phyloP scores from a whole-genome alignment of 768 basidiomycete genomes.

The Dacryopinax spathularia region DNA sequence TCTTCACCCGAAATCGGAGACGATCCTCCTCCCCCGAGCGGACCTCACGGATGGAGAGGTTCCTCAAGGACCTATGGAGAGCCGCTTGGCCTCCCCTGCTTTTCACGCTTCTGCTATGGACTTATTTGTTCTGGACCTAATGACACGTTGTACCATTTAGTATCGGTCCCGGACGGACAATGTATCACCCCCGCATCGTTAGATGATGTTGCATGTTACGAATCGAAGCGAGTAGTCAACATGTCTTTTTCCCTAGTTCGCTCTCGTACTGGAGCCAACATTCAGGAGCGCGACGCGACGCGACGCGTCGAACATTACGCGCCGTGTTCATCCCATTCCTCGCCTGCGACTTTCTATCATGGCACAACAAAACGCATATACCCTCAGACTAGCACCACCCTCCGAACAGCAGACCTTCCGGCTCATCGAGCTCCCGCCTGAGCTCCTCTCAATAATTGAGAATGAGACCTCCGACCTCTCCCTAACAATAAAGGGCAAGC shows the following conservation, averaged over 20 bases:
- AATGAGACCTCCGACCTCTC: slow-evolving; percentile 25
- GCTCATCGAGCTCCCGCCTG: slow-evolving; percentile 61
- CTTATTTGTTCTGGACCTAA: slow-evolving; percentile 8
- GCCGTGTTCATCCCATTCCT: background rate
- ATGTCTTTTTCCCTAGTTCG: too few species aligned
- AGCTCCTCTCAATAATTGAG: slow-evolving; percentile 50
- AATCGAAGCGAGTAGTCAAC: too few species aligned
- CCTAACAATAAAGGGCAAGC: slow-evolving; percentile 64
- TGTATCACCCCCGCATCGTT: background rate
- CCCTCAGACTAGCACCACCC: background rate
- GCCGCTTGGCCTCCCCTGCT: slow-evolving; percentile 10
- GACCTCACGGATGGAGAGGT: slow-evolving; percentile 2
- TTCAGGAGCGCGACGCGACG: too few species aligned
- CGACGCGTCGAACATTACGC: slow-evolving; percentile 1
- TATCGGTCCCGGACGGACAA: slow-evolving; percentile 1
- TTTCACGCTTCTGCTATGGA: slow-evolving; percentile 7
- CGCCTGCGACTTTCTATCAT: background rate
- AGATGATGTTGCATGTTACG: background rate
- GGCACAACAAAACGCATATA: background rate
- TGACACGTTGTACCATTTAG: background rate
- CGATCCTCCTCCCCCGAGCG: background rate
- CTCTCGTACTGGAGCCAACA: too few species aligned
- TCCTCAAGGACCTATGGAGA: slow-evolving; percentile 6
- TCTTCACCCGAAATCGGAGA: background rate
- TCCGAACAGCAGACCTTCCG: slow-evolving; percentile 12